These are phyloP conservation scores for Hypoxylon crocopeplum DNA, from an alignment of 495 filamentous ascomycete genomes.

Conservation along the genomic window DNA sequence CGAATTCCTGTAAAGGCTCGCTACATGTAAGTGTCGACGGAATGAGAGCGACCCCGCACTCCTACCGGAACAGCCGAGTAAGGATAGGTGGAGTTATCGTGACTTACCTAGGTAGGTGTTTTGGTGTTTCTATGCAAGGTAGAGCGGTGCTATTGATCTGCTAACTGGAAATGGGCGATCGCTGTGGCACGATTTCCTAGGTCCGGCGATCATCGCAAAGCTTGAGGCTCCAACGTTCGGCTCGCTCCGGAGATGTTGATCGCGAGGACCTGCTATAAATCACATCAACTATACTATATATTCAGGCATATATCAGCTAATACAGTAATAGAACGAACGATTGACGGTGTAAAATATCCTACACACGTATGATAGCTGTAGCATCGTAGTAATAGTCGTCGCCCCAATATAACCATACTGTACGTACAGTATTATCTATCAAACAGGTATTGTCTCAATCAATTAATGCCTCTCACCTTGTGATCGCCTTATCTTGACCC, in stretches of 20 bases:
- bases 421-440: too few species aligned
- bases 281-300: not conserved
- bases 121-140: conserved; percentile 14
- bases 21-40: conserved; percentile 2
- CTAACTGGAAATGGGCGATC: too few species aligned
- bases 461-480: too few species aligned
- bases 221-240: conserved; percentile 13
- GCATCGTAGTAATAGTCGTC: too few species aligned
- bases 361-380: too few species aligned
- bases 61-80: conserved; percentile 2
- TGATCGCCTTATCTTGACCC: conserved; percentile 18
- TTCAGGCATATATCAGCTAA: not conserved
- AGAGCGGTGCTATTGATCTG: too few species aligned
- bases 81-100: conserved; percentile 1
- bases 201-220: not conserved
- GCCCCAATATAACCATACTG: too few species aligned
- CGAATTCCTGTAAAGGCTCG: too few species aligned
- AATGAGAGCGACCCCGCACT: conserved; percentile 15
- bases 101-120: not conserved
- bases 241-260: conserved; percentile 27
- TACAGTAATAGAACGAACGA: conserved; percentile 1
- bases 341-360: not conserved
- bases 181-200: too few species aligned
- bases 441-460: too few species aligned
- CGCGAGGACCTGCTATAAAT: not conserved